phyloP scores from a whole-genome alignment of 2,329 filamentous ascomycete species.

The Fusarium sp. region DNA sequence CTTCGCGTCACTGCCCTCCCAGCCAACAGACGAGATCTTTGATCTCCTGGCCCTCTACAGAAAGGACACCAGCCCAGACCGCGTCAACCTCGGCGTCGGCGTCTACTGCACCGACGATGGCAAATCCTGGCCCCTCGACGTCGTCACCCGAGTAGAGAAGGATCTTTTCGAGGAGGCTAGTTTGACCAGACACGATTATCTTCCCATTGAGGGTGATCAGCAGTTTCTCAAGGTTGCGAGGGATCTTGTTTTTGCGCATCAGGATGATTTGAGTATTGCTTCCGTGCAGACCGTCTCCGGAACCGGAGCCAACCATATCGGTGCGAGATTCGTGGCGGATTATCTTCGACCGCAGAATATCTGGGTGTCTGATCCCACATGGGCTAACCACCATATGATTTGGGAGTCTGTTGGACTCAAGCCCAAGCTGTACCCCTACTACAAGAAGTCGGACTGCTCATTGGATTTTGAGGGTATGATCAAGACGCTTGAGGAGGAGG shows the following conservation, averaged over 20 bases:
- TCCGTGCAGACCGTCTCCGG: slow-evolving; percentile 96
- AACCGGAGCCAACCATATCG: slow-evolving; percentile 93
- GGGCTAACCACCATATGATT: slow-evolving; percentile 99
- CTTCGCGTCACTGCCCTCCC: slow-evolving; percentile 17
- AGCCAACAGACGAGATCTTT: slow-evolving; percentile 32
- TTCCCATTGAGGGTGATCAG: slow-evolving; percentile 38
- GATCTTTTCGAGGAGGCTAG: slow-evolving; percentile 25
- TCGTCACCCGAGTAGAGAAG: slow-evolving; percentile 35
- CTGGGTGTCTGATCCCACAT: slow-evolving; percentile 94
- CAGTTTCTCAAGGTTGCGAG: slow-evolving; percentile 34
- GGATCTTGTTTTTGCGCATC: slow-evolving; percentile 29
- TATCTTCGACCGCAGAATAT: slow-evolving; percentile 84
- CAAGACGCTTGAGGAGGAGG: slow-evolving; percentile 68
- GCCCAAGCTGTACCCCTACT: slow-evolving; percentile 90
- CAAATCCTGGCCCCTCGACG: slow-evolving; percentile 38
- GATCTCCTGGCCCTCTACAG: slow-evolving; percentile 26
- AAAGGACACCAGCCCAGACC: slow-evolving; percentile 30
- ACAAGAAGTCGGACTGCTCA: slow-evolving; percentile 84
- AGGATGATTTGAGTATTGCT: slow-evolving; percentile 30
- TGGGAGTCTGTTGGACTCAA: slow-evolving; percentile 87
- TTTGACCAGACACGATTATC: slow-evolving; percentile 37
- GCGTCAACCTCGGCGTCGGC: slow-evolving; percentile 39
- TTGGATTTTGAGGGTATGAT: slow-evolving; percentile 93
- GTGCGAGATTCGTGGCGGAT: slow-evolving; percentile 89
- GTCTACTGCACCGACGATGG: slow-evolving; percentile 42